These are phyloP conservation scores for Chlamydomonas eustigma DNA, from an alignment of 139 green algal genomes.

Conservation along the genomic window DNA sequence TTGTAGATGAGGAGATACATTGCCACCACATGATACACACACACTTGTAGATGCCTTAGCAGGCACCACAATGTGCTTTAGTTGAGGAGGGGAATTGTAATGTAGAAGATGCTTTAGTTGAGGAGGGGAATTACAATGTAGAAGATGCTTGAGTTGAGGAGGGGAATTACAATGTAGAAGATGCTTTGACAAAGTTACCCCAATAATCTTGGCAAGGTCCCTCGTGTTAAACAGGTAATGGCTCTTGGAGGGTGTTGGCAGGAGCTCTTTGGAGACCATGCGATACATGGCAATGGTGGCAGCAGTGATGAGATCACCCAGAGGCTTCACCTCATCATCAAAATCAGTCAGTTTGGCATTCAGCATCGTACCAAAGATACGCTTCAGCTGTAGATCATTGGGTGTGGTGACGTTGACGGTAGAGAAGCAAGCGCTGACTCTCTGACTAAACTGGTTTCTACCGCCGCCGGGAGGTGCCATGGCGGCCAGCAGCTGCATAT, in stretches of 20 bases:
- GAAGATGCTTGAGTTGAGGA: too few species aligned
- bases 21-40: too few species aligned
- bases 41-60: too few species aligned
- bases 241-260: slow-evolving; percentile 77
- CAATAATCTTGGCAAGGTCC: slow-evolving; percentile 76
- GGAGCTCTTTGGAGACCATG: slow-evolving; percentile 56
- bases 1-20: too few species aligned
- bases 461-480: slow-evolving; percentile 81
- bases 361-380: slow-evolving; percentile 81
- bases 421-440: slow-evolving; percentile 66
- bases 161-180: too few species aligned
- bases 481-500: slow-evolving; percentile 75
- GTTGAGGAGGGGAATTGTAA: too few species aligned
- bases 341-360: slow-evolving; percentile 69
- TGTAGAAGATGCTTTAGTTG: too few species aligned
- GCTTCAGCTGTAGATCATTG: slow-evolving; percentile 57
- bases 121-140: too few species aligned
- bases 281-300: slow-evolving; percentile 57
- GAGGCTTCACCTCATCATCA: slow-evolving; percentile 60
- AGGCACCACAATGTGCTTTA: too few species aligned
- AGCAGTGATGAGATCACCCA: slow-evolving; percentile 60
- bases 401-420: slow-evolving; percentile 68
- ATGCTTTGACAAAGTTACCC: too few species aligned
- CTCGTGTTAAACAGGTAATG: slow-evolving; percentile 87
- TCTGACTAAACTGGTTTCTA: slow-evolving; percentile 69